Percentiles rank a stretch among this genome's conserved stretches.
These are phyloP conservation scores for Geotrichum macrosporum DNA, from an alignment of 1,139 yeast genomes.

Conservation along the genomic window DNA sequence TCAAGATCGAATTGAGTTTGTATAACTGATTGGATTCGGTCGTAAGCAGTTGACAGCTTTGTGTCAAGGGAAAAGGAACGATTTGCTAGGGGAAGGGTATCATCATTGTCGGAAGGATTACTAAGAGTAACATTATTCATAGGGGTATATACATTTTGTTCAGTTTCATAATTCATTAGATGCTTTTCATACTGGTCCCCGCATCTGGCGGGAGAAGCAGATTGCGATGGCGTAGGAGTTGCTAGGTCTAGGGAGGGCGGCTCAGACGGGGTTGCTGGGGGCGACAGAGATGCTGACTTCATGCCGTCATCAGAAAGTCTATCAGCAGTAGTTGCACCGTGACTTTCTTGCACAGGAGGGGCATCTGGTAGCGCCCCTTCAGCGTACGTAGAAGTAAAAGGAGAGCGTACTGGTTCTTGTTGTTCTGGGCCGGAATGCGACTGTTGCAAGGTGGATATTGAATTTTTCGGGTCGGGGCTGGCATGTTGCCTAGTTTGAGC, in stretches of 20 bases:
- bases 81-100: background rate
- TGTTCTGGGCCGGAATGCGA: background rate
- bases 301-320: slow-evolving; percentile 9
- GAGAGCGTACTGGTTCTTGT: background rate
- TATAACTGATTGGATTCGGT: slow-evolving; percentile 28
- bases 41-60: background rate
- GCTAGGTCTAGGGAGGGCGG: slow-evolving; percentile 22
- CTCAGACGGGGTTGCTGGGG: slow-evolving; percentile 20
- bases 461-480: slow-evolving; percentile 7
- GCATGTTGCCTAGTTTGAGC: slow-evolving; percentile 9
- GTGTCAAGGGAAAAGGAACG: background rate
- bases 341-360: background rate
- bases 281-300: slow-evolving; percentile 14
- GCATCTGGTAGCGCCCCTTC: background rate
- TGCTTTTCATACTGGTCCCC: slow-evolving; percentile 7
- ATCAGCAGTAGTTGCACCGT: background rate
- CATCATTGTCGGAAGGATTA: slow-evolving; percentile 1
- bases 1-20: slow-evolving; percentile 60
- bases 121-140: slow-evolving; percentile 1
- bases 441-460: background rate
- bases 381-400: background rate
- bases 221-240: slow-evolving; percentile 23
- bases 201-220: slow-evolving; percentile 21
- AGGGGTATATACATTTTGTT: slow-evolving; percentile 13
- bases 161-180: slow-evolving; percentile 13